Percentiles rank a stretch among this genome's conserved stretches.
phyloP scores from a whole-genome alignment of 768 basidiomycete species.

The Pleurotus sapidus region DNA sequence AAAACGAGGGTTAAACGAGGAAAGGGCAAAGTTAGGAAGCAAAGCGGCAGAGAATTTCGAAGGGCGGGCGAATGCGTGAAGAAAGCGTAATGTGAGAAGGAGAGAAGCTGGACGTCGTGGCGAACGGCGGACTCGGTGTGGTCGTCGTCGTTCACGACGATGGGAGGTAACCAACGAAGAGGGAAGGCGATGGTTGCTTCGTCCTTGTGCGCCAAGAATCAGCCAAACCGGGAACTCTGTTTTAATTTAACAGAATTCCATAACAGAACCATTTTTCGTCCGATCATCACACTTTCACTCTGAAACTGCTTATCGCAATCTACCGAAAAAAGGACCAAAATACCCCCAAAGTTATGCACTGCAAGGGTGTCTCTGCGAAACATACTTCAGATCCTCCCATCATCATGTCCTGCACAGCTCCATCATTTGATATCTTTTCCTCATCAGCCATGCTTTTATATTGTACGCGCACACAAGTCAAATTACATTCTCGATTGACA shows the following conservation, averaged over 20 bases:
- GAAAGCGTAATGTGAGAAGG: constrained; percentile 1
- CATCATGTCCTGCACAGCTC: no score
- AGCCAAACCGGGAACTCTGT: constrained; percentile 3
- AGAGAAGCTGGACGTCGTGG: constrained; percentile 4
- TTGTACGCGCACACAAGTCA: no score
- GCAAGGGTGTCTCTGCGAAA: neutral
- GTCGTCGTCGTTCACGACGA: constrained; percentile 9
- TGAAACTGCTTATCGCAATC: constrained; percentile 1
- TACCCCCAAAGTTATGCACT: neutral
- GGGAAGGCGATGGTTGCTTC: neutral
- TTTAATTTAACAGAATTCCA: constrained; percentile 6
- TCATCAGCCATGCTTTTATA: no score
- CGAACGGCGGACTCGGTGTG: constrained; percentile 3
- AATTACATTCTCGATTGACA: no score
- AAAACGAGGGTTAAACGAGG: constrained; percentile 9
- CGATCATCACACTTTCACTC: constrained; percentile 1
- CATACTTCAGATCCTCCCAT: neutral
- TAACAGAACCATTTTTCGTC: constrained; percentile 1
- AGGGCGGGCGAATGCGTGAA: constrained; percentile 3
- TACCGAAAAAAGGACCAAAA: constrained; percentile 1
- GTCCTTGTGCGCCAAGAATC: constrained; percentile 8
- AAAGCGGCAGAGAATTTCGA: constrained; percentile 7
- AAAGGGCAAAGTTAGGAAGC: constrained; percentile 7
- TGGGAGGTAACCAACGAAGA: constrained; percentile 7
- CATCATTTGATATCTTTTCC: no score